Conservation (phyloP, 1,284 basidiomycete species). For the Melampsora larici-populina region DNA sequence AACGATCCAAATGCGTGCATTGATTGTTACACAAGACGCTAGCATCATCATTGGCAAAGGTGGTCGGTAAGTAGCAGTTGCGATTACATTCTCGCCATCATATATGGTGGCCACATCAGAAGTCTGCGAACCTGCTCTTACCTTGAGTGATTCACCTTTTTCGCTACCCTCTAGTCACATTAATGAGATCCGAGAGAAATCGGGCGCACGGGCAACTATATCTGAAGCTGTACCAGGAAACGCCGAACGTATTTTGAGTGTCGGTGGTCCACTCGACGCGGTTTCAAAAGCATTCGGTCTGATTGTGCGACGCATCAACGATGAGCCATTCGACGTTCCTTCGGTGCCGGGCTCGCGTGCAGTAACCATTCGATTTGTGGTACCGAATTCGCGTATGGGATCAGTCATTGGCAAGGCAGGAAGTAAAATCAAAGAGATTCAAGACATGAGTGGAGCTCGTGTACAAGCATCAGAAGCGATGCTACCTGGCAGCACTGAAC, state of each 20-base stretch:
- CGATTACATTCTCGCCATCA: not conserved
- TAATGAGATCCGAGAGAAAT: slow-evolving; percentile 97
- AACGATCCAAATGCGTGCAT: slow-evolving; percentile 54
- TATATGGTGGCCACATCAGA: too few relatives aligned
- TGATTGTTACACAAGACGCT: slow-evolving; percentile 98
- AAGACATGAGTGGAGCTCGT: slow-evolving; percentile 93
- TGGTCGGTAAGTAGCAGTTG: slow-evolving; percentile 56
- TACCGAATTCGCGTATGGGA: slow-evolving; percentile 98
- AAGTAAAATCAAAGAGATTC: slow-evolving; percentile 98
- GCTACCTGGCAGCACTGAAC: slow-evolving; percentile 98
- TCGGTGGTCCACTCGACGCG: slow-evolving; percentile 93
- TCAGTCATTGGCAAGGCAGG: slow-evolving; percentile 98
- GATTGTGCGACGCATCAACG: slow-evolving; percentile 97
- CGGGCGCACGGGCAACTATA: slow-evolving; percentile 87
- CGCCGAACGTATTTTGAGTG: slow-evolving; percentile 95
- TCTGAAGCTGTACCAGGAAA: slow-evolving; percentile 96
- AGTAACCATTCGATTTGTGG: slow-evolving; percentile 99
- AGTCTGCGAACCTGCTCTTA: not conserved
- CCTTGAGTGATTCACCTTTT: not conserved
- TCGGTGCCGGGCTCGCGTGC: slow-evolving; percentile 96
- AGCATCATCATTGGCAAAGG: slow-evolving; percentile 98
- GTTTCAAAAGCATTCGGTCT: slow-evolving; percentile 99
- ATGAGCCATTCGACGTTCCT: slow-evolving; percentile 95
- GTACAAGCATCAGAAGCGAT: slow-evolving; percentile 96
- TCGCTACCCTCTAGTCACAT: slow-evolving; percentile 66